These are phyloP conservation scores for Pulveroboletus sp. DNA, from an alignment of 768 basidiomycete genomes.

Conservation along the genomic window DNA sequence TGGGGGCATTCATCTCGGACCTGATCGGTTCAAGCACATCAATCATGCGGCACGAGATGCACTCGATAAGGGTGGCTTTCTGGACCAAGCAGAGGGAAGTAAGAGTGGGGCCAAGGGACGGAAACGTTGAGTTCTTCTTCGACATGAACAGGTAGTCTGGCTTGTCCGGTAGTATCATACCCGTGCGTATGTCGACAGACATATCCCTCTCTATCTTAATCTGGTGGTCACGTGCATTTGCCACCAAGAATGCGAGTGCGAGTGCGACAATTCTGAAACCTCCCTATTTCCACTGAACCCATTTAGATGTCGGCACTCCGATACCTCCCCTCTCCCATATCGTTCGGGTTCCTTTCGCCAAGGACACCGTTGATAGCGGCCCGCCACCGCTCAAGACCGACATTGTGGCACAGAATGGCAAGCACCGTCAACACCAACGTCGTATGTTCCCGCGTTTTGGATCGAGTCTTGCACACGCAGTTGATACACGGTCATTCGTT, in stretches of 20 bases:
- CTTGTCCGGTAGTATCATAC: neutral
- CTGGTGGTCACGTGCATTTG: too few relatives aligned
- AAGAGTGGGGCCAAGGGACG: constrained; percentile 23
- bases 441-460: constrained; percentile 28
- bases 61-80: constrained; percentile 80
- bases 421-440: constrained; percentile 35
- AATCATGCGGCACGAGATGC: constrained; percentile 94
- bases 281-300: too few relatives aligned
- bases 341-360: constrained; percentile 17
- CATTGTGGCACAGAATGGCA: constrained; percentile 46
- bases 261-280: too few relatives aligned
- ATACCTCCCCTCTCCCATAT: constrained; percentile 13
- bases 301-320: constrained; percentile 13
- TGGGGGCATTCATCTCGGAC: constrained; percentile 86
- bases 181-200: too few relatives aligned
- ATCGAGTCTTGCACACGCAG: neutral
- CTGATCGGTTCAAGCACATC: constrained; percentile 89
- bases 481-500: neutral
- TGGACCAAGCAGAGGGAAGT: constrained; percentile 46
- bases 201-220: too few relatives aligned
- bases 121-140: constrained; percentile 18
- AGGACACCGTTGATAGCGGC: constrained; percentile 6
- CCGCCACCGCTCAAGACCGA: constrained; percentile 5
- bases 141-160: neutral
- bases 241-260: too few relatives aligned